These are phyloP conservation scores for Kwoniella europaea DNA, from an alignment of 768 basidiomycete genomes.

Conservation along the genomic window DNA sequence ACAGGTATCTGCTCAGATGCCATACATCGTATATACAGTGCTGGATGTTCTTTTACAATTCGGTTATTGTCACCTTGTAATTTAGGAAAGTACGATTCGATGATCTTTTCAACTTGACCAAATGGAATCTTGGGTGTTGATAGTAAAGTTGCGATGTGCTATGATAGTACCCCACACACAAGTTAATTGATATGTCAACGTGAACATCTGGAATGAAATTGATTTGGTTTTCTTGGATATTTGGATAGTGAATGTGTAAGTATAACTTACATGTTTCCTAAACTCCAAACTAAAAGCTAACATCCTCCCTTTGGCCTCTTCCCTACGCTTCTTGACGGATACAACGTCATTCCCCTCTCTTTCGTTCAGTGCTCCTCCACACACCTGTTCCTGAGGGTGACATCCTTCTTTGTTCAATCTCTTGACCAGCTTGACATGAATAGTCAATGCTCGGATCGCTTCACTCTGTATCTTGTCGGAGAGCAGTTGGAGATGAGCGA, in stretches of 20 bases:
- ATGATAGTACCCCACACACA: too few species aligned
- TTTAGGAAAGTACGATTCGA: constrained; percentile 37
- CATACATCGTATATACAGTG: constrained; percentile 30
- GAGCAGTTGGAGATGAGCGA: constrained; percentile 36
- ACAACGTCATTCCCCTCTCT: constrained; percentile 22
- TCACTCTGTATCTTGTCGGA: constrained; percentile 17
- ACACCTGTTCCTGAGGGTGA: neutral
- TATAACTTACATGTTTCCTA: constrained; percentile 28
- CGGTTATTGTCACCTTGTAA: neutral
- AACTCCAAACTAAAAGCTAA: constrained; percentile 32
- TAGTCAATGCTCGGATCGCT: constrained; percentile 18
- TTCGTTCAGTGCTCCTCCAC: constrained; percentile 18
- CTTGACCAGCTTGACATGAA: constrained; percentile 11
- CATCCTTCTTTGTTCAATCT: constrained; percentile 4
- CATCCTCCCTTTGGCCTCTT: constrained; percentile 22
- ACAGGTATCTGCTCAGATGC: neutral
- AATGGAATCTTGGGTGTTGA: constrained; percentile 15
- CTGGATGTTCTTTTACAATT: neutral
- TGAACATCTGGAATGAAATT: too few species aligned
- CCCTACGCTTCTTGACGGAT: constrained; percentile 1
- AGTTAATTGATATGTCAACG: too few species aligned
- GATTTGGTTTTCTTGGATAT: too few species aligned
- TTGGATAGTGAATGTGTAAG: too few species aligned
- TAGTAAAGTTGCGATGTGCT: constrained; percentile 34
- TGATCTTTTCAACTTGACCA: constrained; percentile 11